phyloP scores from a whole-genome alignment of 2,329 filamentous ascomycete genomes.

The Neoascochyta sp. region DNA sequence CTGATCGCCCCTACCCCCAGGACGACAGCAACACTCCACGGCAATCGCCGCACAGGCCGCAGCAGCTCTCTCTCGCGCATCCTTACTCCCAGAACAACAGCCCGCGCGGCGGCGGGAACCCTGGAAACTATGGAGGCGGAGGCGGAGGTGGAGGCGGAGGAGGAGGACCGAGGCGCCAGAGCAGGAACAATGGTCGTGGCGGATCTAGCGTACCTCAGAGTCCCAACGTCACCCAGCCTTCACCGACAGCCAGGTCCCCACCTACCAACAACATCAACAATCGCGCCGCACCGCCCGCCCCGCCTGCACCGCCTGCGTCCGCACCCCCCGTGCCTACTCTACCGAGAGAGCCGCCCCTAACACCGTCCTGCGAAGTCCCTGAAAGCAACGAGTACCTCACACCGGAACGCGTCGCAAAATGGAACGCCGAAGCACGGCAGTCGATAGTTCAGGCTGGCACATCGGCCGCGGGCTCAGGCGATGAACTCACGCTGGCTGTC shows the following conservation, averaged over 20 bases:
- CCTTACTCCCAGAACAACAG: conserved; percentile 40
- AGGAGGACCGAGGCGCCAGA: conserved; percentile 24
- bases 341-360: conserved; percentile 36
- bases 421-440: conserved; percentile 65
- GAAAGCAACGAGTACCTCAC: conserved; percentile 77
- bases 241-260: conserved; percentile 34
- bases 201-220: conserved; percentile 30
- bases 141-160: conserved; percentile 23
- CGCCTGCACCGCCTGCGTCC: conserved; percentile 15
- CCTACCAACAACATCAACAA: too few species aligned
- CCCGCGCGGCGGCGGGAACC: conserved; percentile 28
- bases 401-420: conserved; percentile 62
- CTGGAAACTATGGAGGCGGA: too few species aligned
- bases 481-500: conserved; percentile 64
- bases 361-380: conserved; percentile 15
- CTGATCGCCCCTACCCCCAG: conserved; percentile 45
- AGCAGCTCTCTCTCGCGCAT: conserved; percentile 52
- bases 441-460: conserved; percentile 63
- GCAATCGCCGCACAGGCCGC: conserved; percentile 51
- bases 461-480: conserved; percentile 63
- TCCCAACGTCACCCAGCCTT: conserved; percentile 24
- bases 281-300: conserved; percentile 13
- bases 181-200: conserved; percentile 27
- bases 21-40: conserved; percentile 42
- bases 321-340: conserved; percentile 16